Evolutionary conservation across 2,329 filamentous ascomycete genomes (phyloP).

Genomic region (Colletotrichum navitas): DNA sequence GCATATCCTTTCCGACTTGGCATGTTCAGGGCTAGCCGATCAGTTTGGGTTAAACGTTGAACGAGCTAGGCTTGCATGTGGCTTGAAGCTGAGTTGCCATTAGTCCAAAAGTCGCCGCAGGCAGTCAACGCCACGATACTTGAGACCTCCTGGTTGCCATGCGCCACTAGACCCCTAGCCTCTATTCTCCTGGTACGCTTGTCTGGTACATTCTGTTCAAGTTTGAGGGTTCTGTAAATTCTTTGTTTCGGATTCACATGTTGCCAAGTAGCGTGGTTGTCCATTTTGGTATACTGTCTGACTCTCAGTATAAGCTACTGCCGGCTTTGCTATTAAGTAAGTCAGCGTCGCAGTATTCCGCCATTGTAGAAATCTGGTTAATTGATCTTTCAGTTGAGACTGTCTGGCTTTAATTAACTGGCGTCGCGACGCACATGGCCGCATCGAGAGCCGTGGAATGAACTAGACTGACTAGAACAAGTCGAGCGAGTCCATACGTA

Average conservation of each 20-base stretch:
- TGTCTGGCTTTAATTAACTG: not conserved
- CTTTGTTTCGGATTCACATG: no score
- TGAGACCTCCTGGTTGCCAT: not conserved
- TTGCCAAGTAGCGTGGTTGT: not conserved
- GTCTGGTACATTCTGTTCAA: not conserved
- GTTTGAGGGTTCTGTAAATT: not conserved
- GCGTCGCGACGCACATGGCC: not conserved
- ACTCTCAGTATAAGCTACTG: not conserved
- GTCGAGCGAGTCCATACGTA: not conserved
- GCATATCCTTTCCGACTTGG: not conserved
- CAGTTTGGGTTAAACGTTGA: constrained; percentile 14
- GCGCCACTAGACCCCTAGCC: not conserved
- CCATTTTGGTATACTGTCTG: not conserved
- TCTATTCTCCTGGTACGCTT: not conserved
- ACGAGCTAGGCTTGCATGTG: not conserved
- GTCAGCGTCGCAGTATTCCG: not conserved
- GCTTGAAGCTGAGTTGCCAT: constrained; percentile 24
- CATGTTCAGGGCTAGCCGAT: not conserved
- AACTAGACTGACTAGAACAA: constrained; percentile 6
- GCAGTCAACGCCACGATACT: constrained; percentile 3
- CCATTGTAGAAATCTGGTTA: no score
- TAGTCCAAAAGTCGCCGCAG: not conserved
- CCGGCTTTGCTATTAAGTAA: not conserved
- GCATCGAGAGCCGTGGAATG: constrained; percentile 3
- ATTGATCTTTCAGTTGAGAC: not conserved